Base-by-base conservation (phyloP, 805 yeast species). In the Hanseniaspora valbyensis region DNA sequence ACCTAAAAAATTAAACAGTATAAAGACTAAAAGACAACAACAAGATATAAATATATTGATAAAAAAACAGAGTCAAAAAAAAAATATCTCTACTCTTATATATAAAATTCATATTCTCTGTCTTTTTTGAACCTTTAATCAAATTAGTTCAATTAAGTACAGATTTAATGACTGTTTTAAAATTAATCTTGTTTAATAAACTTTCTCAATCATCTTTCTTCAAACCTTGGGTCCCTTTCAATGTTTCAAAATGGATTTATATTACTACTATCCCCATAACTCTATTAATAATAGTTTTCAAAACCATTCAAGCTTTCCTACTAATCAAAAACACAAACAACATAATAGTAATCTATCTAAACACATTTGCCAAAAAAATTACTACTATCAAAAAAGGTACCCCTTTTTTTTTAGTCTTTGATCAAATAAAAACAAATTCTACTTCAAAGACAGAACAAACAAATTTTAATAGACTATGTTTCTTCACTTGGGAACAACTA, bases 301-400 rank as follows among this genome's bases (percentile, higher is more conserved):
- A 46, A 25, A 9, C 24, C 4, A 14, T 6, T 9, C 22, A 38
- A 14, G 29, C 50, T 7, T 8, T 39, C 2, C 21, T 42, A 26
- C 39, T 46, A n/a, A 24, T 46, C 4, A 46, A 37, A 22, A 12
- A 22, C 42, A 21, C 16, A 16, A 22, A 46, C 25, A 46, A 32
- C 28, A 46, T 46, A 2, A 10, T 38, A 10, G 26, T 46, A 8
- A 39, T 40, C 2, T 32, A 38, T 4, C 24, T 46, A 3, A 39
- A 46, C 22, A 28, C 43, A 6, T 46, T 39, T 39, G 50, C 50
- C 14, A 46, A 46, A 26, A 46, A 46, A 29, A 9, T 46, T 6
- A 13, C 22, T 25, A 32, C 33, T 14, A 24, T 39, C 1, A 38
- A 32, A 39, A 22, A 39, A 13, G 50, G 44, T 2, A 19, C 16